Percentiles rank a stretch among this genome's conserved stretches.
These are phyloP conservation scores for Ramaria sp. DNA, from an alignment of 768 basidiomycete genomes.

Conservation along the genomic window DNA sequence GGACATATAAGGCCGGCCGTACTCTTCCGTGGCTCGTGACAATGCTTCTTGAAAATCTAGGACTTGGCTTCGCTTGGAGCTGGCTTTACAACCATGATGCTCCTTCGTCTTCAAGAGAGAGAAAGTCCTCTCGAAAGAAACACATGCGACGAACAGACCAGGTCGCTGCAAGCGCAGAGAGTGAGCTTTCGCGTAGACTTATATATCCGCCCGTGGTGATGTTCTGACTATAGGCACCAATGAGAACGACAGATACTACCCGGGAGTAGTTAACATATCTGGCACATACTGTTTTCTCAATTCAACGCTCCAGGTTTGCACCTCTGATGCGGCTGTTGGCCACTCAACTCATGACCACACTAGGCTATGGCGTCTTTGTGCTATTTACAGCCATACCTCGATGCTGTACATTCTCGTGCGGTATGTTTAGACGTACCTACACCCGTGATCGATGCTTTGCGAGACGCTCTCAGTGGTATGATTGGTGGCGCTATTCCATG, in stretches of 20 bases:
- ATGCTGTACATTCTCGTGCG: conserved; percentile 63
- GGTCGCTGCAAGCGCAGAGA: conserved; percentile 20
- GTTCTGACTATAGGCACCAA: neutral
- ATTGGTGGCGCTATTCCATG: conserved; percentile 5
- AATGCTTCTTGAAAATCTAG: conserved; percentile 52
- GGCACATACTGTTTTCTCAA: conserved; percentile 98
- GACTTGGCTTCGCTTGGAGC: conserved; percentile 51
- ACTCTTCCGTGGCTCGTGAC: conserved; percentile 6
- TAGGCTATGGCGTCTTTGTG: conserved; percentile 85
- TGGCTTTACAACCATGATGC: conserved; percentile 31
- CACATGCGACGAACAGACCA: conserved; percentile 43
- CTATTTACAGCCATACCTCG: conserved; percentile 73
- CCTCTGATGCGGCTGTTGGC: neutral
- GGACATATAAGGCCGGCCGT: neutral
- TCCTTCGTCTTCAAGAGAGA: conserved; percentile 18
- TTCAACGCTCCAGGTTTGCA: conserved; percentile 75
- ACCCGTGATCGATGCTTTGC: conserved; percentile 76
- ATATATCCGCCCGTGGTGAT: neutral
- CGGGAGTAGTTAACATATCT: conserved; percentile 90
- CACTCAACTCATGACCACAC: neutral
- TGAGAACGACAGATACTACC: conserved; percentile 44
- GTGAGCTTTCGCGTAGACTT: neutral
- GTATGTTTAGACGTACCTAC: conserved; percentile 74
- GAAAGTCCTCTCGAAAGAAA: conserved; percentile 39
- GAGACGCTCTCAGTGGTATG: conserved; percentile 58